Percentiles rank a stretch among this genome's conserved stretches.
These are phyloP conservation scores for Nitzschia putrida DNA, from an alignment of 108 stramenopile genomes.

Conservation along the genomic window DNA sequence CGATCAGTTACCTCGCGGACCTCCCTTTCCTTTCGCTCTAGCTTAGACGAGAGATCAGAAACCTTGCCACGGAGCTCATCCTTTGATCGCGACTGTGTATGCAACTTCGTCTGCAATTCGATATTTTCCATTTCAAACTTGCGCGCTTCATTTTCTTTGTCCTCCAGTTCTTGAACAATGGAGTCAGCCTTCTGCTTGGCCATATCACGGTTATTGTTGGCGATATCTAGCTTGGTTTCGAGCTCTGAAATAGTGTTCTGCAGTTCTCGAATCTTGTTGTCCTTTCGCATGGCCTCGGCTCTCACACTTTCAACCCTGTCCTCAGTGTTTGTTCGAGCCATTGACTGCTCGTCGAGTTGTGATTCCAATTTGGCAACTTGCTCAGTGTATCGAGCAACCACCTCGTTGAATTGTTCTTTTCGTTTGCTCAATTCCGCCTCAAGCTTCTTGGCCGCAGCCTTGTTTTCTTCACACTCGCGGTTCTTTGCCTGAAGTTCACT, in stretches of 20 bases:
- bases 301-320: conserved; percentile 27
- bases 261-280: conserved; percentile 35
- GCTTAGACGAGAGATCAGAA: conserved; percentile 33
- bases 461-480: conserved; percentile 28
- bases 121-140: conserved; percentile 45
- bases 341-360: conserved; percentile 32
- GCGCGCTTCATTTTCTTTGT: conserved; percentile 32
- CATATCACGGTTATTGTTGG: conserved; percentile 25
- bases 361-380: conserved; percentile 34
- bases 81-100: conserved; percentile 31
- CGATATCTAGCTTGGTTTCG: conserved; percentile 35
- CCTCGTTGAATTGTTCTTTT: conserved; percentile 36
- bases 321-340: conserved; percentile 17
- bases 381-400: conserved; percentile 28
- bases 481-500: conserved; percentile 25
- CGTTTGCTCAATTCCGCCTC: conserved; percentile 43
- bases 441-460: conserved; percentile 12
- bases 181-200: conserved; percentile 38
- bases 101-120: conserved; percentile 39
- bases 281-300: conserved; percentile 25
- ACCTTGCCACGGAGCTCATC: conserved; percentile 39
- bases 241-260: conserved; percentile 27
- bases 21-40: conserved; percentile 51
- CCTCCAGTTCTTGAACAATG: conserved; percentile 36
- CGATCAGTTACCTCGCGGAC: conserved; percentile 45